Conservation (phyloP, 1,139 yeast species). For the Candida frijolesensis region DNA sequence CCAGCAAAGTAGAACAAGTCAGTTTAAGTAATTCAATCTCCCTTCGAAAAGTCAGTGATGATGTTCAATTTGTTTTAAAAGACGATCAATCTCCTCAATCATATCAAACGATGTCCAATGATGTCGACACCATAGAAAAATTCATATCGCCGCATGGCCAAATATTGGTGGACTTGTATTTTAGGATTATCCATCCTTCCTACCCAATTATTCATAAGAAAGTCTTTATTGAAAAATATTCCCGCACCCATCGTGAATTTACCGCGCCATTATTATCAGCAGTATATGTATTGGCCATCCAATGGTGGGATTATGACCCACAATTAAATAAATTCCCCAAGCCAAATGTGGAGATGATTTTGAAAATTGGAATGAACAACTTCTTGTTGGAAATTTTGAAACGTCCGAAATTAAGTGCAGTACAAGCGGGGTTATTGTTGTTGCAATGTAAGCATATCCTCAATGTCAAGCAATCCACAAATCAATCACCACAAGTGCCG, state of each 20-base stretch:
- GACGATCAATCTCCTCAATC: constrained; percentile 73
- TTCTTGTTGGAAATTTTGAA: constrained; percentile 68
- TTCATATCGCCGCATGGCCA: constrained; percentile 80
- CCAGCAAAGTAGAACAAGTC: constrained; percentile 58
- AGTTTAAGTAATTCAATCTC: constrained; percentile 60
- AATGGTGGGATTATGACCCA: constrained; percentile 87
- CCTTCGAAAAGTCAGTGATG: constrained; percentile 66
- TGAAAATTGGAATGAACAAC: constrained; percentile 55
- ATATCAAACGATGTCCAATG: constrained; percentile 63
- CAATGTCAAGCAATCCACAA: constrained; percentile 9
- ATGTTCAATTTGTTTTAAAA: constrained; percentile 64
- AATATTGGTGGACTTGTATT: constrained; percentile 67
- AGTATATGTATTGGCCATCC: constrained; percentile 71
- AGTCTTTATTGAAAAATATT: constrained; percentile 74
- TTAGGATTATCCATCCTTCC: constrained; percentile 75
- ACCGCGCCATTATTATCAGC: constrained; percentile 79
- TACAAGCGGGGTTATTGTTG: constrained; percentile 73
- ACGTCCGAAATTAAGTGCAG: constrained; percentile 77
- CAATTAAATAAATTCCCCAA: constrained; percentile 62
- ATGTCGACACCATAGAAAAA: constrained; percentile 70
- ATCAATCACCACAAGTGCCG: constrained; percentile 8
- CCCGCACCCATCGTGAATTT: constrained; percentile 75
- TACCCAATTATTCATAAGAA: constrained; percentile 78
- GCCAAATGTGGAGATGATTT: constrained; percentile 57
- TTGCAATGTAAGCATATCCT: constrained; percentile 62